These are phyloP conservation scores for Myrica gale DNA, from an alignment of 306 rosid species.

Conservation along the genomic window DNA sequence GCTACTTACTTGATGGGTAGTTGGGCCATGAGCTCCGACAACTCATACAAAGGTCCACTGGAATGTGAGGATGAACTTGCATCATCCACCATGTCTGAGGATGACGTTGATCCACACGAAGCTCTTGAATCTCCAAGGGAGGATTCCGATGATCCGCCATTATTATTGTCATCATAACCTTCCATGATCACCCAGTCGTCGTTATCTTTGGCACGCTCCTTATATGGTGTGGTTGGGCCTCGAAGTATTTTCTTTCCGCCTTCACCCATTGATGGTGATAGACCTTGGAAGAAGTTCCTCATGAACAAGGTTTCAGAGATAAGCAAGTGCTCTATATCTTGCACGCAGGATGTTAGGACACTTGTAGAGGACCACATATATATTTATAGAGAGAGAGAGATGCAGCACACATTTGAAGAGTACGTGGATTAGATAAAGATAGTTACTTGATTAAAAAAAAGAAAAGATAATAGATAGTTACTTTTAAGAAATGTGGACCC, in stretches of 20 bases:
- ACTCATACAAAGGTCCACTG: conserved; percentile 42
- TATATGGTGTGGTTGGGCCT: conserved; percentile 8
- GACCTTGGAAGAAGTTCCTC: background rate
- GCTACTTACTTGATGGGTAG: conserved; percentile 51
- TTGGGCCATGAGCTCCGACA: conserved; percentile 45
- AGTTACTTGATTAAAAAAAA: background rate
- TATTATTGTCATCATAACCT: conserved; percentile 16
- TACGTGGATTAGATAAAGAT: conserved; percentile 21
- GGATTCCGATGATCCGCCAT: conserved; percentile 26
- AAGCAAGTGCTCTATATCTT: background rate
- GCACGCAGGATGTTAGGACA: conserved; percentile 1
- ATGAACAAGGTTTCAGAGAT: conserved; percentile 9
- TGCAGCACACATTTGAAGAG: background rate
- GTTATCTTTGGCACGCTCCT: conserved; percentile 4
- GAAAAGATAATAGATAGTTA: background rate
- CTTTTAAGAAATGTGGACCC: background rate
- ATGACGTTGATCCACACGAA: conserved; percentile 26
- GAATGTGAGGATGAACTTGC: conserved; percentile 34
- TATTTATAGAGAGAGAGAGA: background rate
- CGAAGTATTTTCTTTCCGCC: conserved; percentile 18
- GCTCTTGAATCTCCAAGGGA: conserved; percentile 21
- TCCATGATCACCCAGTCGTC: conserved; percentile 26
- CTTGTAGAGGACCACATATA: background rate
- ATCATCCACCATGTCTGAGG: conserved; percentile 41
- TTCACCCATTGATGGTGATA: conserved; percentile 20